A percentile compares a stretch with the other conserved stretches of the same genome.
phyloP scores from a whole-genome alignment of 2,329 filamentous ascomycete genomes.

The Fusarium bulbicola region DNA sequence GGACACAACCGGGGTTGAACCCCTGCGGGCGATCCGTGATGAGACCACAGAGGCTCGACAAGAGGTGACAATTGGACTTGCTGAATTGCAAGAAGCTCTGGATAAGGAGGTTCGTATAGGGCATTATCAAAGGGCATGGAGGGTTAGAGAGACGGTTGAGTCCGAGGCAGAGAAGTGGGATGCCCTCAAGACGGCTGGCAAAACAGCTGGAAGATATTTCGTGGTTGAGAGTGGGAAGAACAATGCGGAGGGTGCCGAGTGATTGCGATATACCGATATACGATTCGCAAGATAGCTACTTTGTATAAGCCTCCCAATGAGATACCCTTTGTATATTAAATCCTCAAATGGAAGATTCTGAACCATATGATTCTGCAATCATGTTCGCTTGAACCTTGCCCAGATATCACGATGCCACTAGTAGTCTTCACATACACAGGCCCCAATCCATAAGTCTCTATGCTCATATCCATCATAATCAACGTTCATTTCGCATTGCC shows the following conservation, averaged over 20 bases:
- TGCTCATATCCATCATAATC: slow-evolving; percentile 22
- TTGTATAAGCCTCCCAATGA: not conserved
- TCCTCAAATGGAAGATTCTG: not conserved
- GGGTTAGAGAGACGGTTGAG: slow-evolving; percentile 50
- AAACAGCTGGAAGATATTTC: slow-evolving; percentile 77
- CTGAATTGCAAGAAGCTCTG: slow-evolving; percentile 65
- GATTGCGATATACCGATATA: not conserved
- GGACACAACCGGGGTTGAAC: slow-evolving; percentile 76
- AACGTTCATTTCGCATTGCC: not conserved
- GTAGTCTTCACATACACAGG: not conserved
- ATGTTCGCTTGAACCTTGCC: slow-evolving; percentile 7
- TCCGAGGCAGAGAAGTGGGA: slow-evolving; percentile 72
- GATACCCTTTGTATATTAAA: slow-evolving; percentile 28
- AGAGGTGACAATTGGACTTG: slow-evolving; percentile 68
- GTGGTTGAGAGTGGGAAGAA: slow-evolving; percentile 73
- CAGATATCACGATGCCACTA: not conserved
- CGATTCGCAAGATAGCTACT: not conserved
- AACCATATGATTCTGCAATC: not conserved
- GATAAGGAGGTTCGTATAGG: slow-evolving; percentile 69
- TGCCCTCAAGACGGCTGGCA: slow-evolving; percentile 71
- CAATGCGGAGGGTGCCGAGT: slow-evolving; percentile 36
- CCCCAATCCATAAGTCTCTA: slow-evolving; percentile 8
- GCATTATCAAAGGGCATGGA: slow-evolving; percentile 57
- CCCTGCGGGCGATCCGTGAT: slow-evolving; percentile 82
- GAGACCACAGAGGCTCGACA: slow-evolving; percentile 72